Evolutionary conservation across 257 asterid species (phyloP), one percentile per base, ranked within the genome.

Genomic region (Avicennia marina): DNA sequence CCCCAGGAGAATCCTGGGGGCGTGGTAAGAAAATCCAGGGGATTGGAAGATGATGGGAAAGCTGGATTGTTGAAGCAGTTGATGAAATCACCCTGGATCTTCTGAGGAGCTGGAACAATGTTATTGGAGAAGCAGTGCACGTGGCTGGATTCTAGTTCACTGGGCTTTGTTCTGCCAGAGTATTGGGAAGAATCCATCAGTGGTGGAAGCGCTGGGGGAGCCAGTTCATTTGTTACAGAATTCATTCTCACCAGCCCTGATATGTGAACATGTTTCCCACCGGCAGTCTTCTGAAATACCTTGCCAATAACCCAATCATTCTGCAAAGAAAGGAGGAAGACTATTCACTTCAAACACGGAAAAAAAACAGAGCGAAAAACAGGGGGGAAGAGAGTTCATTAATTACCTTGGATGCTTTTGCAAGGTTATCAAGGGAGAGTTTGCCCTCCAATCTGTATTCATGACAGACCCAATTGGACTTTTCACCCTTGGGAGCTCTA

Each of bases 281-380:
- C 85, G 11, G 64, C 32, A 33, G 73, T 80, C 78, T 83, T 83
- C 6, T 80, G 83, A 29, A 83, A 83, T 1, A 80, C 93, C 62
- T 85, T 75, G 74, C 88, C 70, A 25, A 83, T 83, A 60, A 78
- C 93, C 93, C 93, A 83, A 54, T 83, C 93, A 67, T 76, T 80
- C 85, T 83, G 82, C 68, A 48, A 1, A 24, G 22, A 18, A 10
- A 36, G 2, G 9, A 16, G 49, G 19, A 17, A 64, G 8, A 13
- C 13, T 16, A 6, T 7, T 20, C 1, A 40, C 46, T 3, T 7
- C 21, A 62, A 22, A n/a, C n/a, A n/a, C n/a, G n/a, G n/a, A n/a
- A n/a, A n/a, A n/a, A 18, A 49, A 62, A 53, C 50, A 68, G 54
- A 48, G 39, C 33, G 7, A 18, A 52, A 51, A 55, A 53, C 53